Percentiles rank a stretch among this genome's conserved stretches.
Conservation (phyloP, 2,329 filamentous ascomycete species). For the Blastomyces emzantsi region DNA sequence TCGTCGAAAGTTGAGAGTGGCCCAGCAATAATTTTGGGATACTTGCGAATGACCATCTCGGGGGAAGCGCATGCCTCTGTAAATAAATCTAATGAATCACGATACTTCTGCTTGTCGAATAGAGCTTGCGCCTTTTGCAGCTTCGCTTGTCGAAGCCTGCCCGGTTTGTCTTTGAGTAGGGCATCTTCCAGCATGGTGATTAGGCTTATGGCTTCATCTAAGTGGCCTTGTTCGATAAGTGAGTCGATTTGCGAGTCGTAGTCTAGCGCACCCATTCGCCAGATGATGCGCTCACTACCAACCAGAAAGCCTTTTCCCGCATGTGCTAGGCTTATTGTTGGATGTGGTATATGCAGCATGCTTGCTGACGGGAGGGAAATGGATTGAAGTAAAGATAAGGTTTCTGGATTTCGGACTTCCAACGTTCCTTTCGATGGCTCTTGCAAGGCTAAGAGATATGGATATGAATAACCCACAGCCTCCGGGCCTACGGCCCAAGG, state of each 20-base stretch:
- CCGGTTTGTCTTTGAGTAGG: slow-evolving; percentile 70
- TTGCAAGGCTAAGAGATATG: slow-evolving; percentile 83
- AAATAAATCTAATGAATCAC: slow-evolving; percentile 81
- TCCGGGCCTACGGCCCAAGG: slow-evolving; percentile 86
- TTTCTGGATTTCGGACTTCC: slow-evolving; percentile 88
- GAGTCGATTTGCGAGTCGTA: slow-evolving; percentile 86
- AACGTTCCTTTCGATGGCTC: slow-evolving; percentile 71
- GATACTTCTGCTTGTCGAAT: slow-evolving; percentile 74
- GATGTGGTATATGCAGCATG: slow-evolving; percentile 82
- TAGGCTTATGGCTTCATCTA: slow-evolving; percentile 88
- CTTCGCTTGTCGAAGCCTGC: slow-evolving; percentile 73
- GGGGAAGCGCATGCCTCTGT: slow-evolving; percentile 83
- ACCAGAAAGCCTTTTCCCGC: slow-evolving; percentile 94
- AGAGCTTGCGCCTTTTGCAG: slow-evolving; percentile 82
- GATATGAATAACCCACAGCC: slow-evolving; percentile 90
- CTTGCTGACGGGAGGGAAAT: slow-evolving; percentile 73
- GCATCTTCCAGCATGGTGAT: slow-evolving; percentile 88
- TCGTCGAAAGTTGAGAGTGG: slow-evolving; percentile 58
- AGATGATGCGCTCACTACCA: slow-evolving; percentile 80
- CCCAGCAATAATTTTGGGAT: slow-evolving; percentile 74
- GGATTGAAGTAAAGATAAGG: slow-evolving; percentile 77
- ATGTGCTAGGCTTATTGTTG: slow-evolving; percentile 88
- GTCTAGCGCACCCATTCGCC: slow-evolving; percentile 89
- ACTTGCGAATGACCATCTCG: slow-evolving; percentile 75
- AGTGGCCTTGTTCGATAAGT: slow-evolving; percentile 61